Evolutionary conservation across 768 basidiomycete species (phyloP).

Genomic region (Xerocomellus amylosporus): DNA sequence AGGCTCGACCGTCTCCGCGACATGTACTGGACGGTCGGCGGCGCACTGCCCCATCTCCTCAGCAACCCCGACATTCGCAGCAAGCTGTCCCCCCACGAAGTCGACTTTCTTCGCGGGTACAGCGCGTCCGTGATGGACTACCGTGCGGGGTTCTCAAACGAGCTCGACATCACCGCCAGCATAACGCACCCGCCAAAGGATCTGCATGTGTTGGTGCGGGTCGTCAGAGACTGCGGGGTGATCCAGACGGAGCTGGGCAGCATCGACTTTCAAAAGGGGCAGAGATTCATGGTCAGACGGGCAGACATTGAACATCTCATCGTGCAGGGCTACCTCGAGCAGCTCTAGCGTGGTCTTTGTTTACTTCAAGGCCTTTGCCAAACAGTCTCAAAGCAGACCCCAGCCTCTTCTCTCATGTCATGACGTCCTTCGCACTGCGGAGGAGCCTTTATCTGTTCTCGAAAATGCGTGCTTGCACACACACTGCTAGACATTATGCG

Average conservation of each 20-base stretch:
- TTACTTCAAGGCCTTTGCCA: slow-evolving; percentile 24
- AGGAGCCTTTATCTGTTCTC: background rate
- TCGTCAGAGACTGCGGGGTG: slow-evolving; percentile 84
- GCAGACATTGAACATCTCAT: slow-evolving; percentile 93
- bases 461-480: background rate
- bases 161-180: slow-evolving; percentile 83
- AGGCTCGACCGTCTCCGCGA: slow-evolving; percentile 80
- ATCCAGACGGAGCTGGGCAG: slow-evolving; percentile 90
- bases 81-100: slow-evolving; percentile 75
- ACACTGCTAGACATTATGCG: slow-evolving; percentile 1
- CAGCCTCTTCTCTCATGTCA: background rate
- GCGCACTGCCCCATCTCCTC: slow-evolving; percentile 82
- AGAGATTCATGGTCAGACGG: slow-evolving; percentile 83
- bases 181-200: slow-evolving; percentile 86
- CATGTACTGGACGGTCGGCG: slow-evolving; percentile 87
- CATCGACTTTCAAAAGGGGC: slow-evolving; percentile 87
- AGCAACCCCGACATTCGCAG: slow-evolving; percentile 62
- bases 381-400: slow-evolving; percentile 14
- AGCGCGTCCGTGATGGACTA: slow-evolving; percentile 79
- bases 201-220: slow-evolving; percentile 82
- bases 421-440: slow-evolving; percentile 8
- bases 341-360: slow-evolving; percentile 49
- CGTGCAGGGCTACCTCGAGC: slow-evolving; percentile 89
- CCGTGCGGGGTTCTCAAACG: slow-evolving; percentile 78
- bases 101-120: slow-evolving; percentile 84